phyloP scores from a whole-genome alignment of 495 filamentous ascomycete species.

The Aspergillus carlsbadensis region DNA sequence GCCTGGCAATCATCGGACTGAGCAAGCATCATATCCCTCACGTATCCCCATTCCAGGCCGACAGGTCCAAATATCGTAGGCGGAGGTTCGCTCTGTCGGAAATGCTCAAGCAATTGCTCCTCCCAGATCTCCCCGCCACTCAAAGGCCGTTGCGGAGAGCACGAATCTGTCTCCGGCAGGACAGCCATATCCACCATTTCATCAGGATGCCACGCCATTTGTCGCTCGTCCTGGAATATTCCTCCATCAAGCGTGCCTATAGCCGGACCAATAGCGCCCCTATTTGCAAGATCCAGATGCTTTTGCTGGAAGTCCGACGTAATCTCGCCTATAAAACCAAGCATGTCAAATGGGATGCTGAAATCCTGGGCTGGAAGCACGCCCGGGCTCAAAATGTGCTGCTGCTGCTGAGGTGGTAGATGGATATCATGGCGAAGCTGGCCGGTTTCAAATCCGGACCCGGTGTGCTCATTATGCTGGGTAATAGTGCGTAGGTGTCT shows the following conservation, averaged over 20 bases:
- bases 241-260: background rate
- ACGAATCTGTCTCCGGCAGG: background rate
- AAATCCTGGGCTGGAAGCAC: conserved; percentile 6
- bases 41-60: conserved; percentile 38
- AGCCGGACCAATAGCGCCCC: conserved; percentile 12
- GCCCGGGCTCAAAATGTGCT: background rate
- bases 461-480: conserved; percentile 20
- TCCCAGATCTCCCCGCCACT: conserved; percentile 23
- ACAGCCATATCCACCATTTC: background rate
- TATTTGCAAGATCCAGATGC: conserved; percentile 32
- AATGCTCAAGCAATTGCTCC: conserved; percentile 35
- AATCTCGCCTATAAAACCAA: conserved; percentile 40
- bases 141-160: background rate
- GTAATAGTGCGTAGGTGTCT: conserved; percentile 30
- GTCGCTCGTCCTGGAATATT: conserved; percentile 7
- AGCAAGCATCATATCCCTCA: conserved; percentile 25
- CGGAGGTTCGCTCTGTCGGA: conserved; percentile 31
- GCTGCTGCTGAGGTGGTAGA: background rate
- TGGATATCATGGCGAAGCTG: background rate
- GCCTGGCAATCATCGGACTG: conserved; percentile 28
- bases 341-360: conserved; percentile 35
- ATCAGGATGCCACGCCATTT: conserved; percentile 9
- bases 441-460: too few relatives aligned
- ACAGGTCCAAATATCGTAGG: conserved; percentile 38
- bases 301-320: conserved; percentile 42